These are phyloP conservation scores for Cystobasidium pallidum DNA, from an alignment of 1,284 basidiomycete species.

Conservation along the genomic window DNA sequence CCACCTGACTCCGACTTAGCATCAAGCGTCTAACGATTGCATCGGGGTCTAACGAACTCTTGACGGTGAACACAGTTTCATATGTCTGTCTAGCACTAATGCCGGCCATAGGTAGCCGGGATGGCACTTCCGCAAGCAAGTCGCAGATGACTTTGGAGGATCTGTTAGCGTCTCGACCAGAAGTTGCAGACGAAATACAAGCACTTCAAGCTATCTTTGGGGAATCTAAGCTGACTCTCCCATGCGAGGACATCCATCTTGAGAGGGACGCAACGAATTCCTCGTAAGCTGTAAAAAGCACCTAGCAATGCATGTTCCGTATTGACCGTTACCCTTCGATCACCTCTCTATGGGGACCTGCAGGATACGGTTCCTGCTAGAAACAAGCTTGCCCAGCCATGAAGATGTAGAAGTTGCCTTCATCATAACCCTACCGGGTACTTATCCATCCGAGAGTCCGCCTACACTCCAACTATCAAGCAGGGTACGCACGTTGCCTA, in stretches of 20 bases:
- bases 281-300: not conserved
- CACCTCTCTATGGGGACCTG: not conserved
- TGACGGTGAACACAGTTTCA: not conserved
- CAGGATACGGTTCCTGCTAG: slow-evolving; percentile 27
- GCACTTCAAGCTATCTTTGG: slow-evolving; percentile 41
- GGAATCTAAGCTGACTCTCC: slow-evolving; percentile 17
- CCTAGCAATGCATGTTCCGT: not conserved
- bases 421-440: slow-evolving; percentile 51
- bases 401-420: slow-evolving; percentile 48
- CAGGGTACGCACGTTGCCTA: slow-evolving; percentile 22
- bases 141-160: not conserved
- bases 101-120: not conserved
- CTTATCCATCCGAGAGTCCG: slow-evolving; percentile 51
- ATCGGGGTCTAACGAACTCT: not conserved
- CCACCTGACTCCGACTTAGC: not conserved
- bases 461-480: slow-evolving; percentile 54
- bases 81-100: not conserved
- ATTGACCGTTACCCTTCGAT: slow-evolving; percentile 2
- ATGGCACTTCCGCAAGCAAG: not conserved
- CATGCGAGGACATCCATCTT: not conserved
- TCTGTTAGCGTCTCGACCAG: slow-evolving; percentile 10
- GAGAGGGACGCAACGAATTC: not conserved
- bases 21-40: not conserved
- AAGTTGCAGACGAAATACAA: slow-evolving; percentile 34
- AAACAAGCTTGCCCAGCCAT: slow-evolving; percentile 30